A percentile compares a stretch with the other conserved stretches of the same genome.
Evolutionary conservation across 768 basidiomycete species (phyloP).

Genomic region (Phylloporus rhodoxanthus): DNA sequence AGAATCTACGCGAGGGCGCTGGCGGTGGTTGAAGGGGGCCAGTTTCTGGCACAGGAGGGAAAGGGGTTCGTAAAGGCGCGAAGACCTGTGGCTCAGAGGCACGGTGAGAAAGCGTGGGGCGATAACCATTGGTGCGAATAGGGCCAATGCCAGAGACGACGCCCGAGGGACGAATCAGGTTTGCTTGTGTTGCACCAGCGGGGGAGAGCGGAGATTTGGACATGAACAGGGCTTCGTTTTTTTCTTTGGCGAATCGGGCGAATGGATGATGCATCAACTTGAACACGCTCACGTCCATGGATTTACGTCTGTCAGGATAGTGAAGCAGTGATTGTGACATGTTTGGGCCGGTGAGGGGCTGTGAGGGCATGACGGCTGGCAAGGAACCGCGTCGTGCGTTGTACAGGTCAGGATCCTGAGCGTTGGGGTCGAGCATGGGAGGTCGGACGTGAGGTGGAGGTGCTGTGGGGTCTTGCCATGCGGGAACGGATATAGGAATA

Average conservation of each 20-base stretch:
- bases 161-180: constrained; percentile 32
- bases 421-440: constrained; percentile 15
- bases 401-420: constrained; percentile 30
- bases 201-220: constrained; percentile 32
- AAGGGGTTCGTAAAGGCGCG: constrained; percentile 35
- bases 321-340: constrained; percentile 32
- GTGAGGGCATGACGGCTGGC: constrained; percentile 35
- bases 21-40: constrained; percentile 11
- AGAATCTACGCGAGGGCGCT: constrained; percentile 20
- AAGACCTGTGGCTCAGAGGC: constrained; percentile 33
- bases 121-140: constrained; percentile 42
- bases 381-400: constrained; percentile 50
- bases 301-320: constrained; percentile 35
- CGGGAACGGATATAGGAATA: constrained; percentile 3
- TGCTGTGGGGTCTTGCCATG: constrained; percentile 34
- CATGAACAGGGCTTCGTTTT: constrained; percentile 30
- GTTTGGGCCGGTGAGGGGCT: constrained; percentile 21
- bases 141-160: constrained; percentile 28
- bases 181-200: constrained; percentile 29
- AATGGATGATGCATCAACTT: constrained; percentile 46
- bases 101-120: constrained; percentile 25
- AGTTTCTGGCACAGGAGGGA: constrained; percentile 27
- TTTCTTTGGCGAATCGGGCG: constrained; percentile 30
- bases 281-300: constrained; percentile 41
- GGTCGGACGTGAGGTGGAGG: constrained; percentile 22